Conservation (phyloP, 2,329 filamentous ascomycete genomes). For the Arthrinium puccinioides region DNA sequence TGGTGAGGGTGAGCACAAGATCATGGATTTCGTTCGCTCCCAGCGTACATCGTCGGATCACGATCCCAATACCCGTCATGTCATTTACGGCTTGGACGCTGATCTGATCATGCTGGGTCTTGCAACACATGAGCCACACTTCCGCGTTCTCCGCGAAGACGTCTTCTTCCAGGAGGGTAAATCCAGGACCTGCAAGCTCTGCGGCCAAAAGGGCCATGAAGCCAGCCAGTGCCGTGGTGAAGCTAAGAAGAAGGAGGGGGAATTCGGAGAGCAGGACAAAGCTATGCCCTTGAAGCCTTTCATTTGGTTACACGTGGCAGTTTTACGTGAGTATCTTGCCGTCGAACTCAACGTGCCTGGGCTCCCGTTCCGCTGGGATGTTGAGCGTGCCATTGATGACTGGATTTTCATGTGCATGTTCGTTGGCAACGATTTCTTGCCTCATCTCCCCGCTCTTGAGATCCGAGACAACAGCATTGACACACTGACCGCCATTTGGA, state of each 20-base stretch:
- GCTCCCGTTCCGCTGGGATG: constrained; percentile 81
- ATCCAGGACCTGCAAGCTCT: constrained; percentile 74
- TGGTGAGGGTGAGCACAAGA: constrained; percentile 97
- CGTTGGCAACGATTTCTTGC: constrained; percentile 96
- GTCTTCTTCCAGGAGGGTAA: constrained; percentile 90
- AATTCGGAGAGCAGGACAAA: constrained; percentile 77
- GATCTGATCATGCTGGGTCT: constrained; percentile 98
- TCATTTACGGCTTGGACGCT: constrained; percentile 95
- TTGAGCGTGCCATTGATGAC: constrained; percentile 91
- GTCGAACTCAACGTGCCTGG: constrained; percentile 79
- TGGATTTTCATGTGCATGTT: constrained; percentile 99
- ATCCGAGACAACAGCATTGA: constrained; percentile 97
- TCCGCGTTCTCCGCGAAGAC: constrained; percentile 91
- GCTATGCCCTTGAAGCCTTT: constrained; percentile 74
- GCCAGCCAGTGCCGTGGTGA: constrained; percentile 78
- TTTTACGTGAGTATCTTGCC: constrained; percentile 87
- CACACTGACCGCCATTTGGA: constrained; percentile 93
- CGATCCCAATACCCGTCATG: constrained; percentile 93
- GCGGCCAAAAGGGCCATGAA: constrained; percentile 87
- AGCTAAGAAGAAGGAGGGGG: constrained; percentile 67
- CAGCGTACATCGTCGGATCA: constrained; percentile 86
- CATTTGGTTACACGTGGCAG: constrained; percentile 93
- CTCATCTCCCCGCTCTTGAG: constrained; percentile 93
- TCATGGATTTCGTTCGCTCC: constrained; percentile 96
- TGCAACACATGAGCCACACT: constrained; percentile 94